Evolutionary conservation across 371 early-diverging fungal genomes (phyloP).

Genomic region (Globomyces sp.): DNA sequence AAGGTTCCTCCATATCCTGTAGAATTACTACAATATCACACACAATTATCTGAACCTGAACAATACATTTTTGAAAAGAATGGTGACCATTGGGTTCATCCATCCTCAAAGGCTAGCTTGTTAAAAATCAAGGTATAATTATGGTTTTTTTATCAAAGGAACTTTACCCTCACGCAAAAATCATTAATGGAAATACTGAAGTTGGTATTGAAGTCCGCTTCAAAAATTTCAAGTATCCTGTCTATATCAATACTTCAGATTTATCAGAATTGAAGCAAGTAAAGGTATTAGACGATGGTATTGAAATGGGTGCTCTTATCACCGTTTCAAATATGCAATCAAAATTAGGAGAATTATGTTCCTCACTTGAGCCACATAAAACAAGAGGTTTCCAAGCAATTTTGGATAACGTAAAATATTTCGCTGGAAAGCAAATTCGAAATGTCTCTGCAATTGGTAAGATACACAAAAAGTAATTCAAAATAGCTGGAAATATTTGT

Average conservation of each 20-base stretch:
- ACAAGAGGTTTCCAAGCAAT: slow-evolving; percentile 56
- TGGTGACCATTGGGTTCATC: slow-evolving; percentile 60
- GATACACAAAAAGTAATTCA: too few relatives aligned
- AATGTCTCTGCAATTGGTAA: slow-evolving; percentile 61
- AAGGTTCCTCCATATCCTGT: slow-evolving; percentile 20
- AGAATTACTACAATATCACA: slow-evolving; percentile 15
- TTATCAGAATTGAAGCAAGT: slow-evolving; percentile 57
- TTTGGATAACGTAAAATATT: slow-evolving; percentile 64
- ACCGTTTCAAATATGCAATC: slow-evolving; percentile 55
- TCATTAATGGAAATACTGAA: slow-evolving; percentile 77
- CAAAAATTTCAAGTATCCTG: slow-evolving; percentile 62
- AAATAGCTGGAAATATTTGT: slow-evolving; percentile 71
- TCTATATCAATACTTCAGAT: slow-evolving; percentile 61
- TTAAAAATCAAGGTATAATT: slow-evolving; percentile 41
- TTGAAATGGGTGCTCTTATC: slow-evolving; percentile 55
- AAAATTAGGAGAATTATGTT: slow-evolving; percentile 31
- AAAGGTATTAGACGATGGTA: slow-evolving; percentile 33
- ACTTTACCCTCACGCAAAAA: slow-evolving; percentile 60
- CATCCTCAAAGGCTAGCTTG: slow-evolving; percentile 58
- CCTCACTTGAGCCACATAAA: slow-evolving; percentile 27
- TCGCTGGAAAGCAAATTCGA: slow-evolving; percentile 77
- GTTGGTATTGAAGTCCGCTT: slow-evolving; percentile 72
- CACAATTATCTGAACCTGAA: slow-evolving; percentile 11
- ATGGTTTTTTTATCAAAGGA: slow-evolving; percentile 21
- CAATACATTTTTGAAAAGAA: slow-evolving; percentile 36